Evolutionary conservation across 768 basidiomycete species (phyloP).

Genomic region (Mycena polygramma): DNA sequence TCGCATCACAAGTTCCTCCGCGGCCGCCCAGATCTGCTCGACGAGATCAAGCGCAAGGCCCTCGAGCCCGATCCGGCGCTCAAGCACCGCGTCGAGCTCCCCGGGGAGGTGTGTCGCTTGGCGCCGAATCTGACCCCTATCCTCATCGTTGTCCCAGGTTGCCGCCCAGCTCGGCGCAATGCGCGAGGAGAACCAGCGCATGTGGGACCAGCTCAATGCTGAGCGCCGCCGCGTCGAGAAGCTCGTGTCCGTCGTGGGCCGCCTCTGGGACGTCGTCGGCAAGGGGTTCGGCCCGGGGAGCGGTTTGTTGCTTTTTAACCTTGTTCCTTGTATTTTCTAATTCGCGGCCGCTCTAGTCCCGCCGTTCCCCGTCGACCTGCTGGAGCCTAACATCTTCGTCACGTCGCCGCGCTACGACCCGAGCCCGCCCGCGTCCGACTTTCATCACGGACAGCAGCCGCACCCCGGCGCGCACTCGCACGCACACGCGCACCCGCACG

Average conservation of each 20-base stretch:
- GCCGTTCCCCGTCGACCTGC: constrained; percentile 64
- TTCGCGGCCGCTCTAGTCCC: constrained; percentile 49
- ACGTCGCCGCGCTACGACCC: constrained; percentile 68
- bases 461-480: constrained; percentile 37
- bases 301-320: constrained; percentile 53
- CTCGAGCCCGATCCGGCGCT: constrained; percentile 82
- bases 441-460: constrained; percentile 41
- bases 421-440: constrained; percentile 57
- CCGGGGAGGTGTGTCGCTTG: constrained; percentile 73
- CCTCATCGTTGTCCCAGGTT: constrained; percentile 49
- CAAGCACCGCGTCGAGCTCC: constrained; percentile 82
- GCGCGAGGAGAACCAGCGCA: constrained; percentile 77
- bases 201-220: constrained; percentile 66
- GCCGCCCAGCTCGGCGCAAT: constrained; percentile 76
- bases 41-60: constrained; percentile 90
- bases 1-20: constrained; percentile 89
- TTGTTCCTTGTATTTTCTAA: neutral
- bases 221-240: constrained; percentile 76
- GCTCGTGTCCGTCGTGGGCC: constrained; percentile 68
- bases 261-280: constrained; percentile 73
- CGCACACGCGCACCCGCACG: constrained; percentile 68
- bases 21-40: constrained; percentile 82
- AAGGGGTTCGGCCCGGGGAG: constrained; percentile 65
- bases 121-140: constrained; percentile 37
- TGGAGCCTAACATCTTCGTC: constrained; percentile 81